Conservation (phyloP, 2,329 filamentous ascomycete species). For the Drechslerella coelobrocha region DNA sequence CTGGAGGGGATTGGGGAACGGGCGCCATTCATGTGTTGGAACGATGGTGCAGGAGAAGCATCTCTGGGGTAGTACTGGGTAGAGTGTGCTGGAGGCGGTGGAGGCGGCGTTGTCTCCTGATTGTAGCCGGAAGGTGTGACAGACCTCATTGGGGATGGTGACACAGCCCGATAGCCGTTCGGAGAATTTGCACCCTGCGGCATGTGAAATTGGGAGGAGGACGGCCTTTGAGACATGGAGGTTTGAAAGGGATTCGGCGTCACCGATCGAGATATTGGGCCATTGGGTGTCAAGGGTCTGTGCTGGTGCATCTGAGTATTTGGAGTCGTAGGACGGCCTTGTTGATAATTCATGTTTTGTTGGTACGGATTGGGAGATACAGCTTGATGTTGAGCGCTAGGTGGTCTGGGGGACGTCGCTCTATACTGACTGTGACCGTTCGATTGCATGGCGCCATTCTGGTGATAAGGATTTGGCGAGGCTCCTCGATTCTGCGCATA, state of each 20-base stretch:
- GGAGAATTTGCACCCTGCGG: constrained; percentile 49
- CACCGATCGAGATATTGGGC: constrained; percentile 40
- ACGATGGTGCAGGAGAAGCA: constrained; percentile 41
- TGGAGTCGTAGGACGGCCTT: constrained; percentile 35
- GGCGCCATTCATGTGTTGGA: constrained; percentile 43
- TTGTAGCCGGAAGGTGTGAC: constrained; percentile 42
- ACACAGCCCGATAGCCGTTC: constrained; percentile 48
- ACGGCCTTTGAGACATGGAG: constrained; percentile 34
- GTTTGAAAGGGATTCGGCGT: constrained; percentile 46
- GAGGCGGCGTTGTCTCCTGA: constrained; percentile 42
- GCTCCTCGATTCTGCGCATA: constrained; percentile 37
- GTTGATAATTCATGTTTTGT: constrained; percentile 34
- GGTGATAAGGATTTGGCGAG: constrained; percentile 52
- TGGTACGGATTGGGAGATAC: constrained; percentile 52
- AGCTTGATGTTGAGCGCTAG: constrained; percentile 44
- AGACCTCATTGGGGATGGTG: constrained; percentile 41
- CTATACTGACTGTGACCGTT: constrained; percentile 52
- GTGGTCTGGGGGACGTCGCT: constrained; percentile 51
- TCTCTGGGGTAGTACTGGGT: constrained; percentile 47
- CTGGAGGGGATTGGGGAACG: constrained; percentile 51
- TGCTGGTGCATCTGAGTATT: constrained; percentile 39
- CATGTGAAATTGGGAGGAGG: constrained; percentile 45
- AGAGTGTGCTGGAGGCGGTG: constrained; percentile 52
- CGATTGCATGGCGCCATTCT: constrained; percentile 50
- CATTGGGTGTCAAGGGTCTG: constrained; percentile 38